These are phyloP conservation scores for Aspergillus sp. DNA, from an alignment of 2,329 filamentous ascomycete species.

Conservation along the genomic window DNA sequence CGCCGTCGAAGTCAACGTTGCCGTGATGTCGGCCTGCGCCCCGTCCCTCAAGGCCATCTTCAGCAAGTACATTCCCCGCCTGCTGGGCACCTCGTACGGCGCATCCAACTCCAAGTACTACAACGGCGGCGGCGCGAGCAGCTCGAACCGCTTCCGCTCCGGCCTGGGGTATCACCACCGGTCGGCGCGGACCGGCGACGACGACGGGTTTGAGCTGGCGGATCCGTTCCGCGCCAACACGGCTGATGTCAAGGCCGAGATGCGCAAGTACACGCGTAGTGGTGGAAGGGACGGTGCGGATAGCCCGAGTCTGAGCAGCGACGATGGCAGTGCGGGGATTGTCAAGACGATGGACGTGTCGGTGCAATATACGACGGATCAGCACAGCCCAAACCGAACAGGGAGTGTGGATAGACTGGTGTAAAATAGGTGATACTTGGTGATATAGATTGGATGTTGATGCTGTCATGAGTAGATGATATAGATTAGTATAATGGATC, in stretches of 20 bases:
- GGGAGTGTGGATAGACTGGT: conserved; percentile 19
- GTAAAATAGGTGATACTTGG: too few species aligned
- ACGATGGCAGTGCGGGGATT: conserved; percentile 14
- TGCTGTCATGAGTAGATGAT: too few species aligned
- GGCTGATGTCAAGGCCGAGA: conserved; percentile 5
- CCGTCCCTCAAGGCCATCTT: conserved; percentile 22
- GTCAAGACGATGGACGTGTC: conserved; percentile 20
- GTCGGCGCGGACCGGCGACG: background rate
- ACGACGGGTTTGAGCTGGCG: conserved; percentile 19
- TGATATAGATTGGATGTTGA: too few species aligned
- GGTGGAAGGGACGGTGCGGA: background rate
- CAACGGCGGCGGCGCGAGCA: conserved; percentile 3
- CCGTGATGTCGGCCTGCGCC: conserved; percentile 28
- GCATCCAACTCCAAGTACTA: conserved; percentile 10
- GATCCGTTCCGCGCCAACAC: conserved; percentile 13
- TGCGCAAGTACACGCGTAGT: conserved; percentile 16
- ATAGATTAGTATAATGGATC: too few species aligned
- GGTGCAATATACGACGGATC: conserved; percentile 14
- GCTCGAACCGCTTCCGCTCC: conserved; percentile 4
- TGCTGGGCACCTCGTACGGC: conserved; percentile 18
- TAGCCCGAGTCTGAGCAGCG: conserved; percentile 15
- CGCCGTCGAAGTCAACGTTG: conserved; percentile 28
- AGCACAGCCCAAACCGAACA: conserved; percentile 4
- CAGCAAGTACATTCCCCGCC: conserved; percentile 15
- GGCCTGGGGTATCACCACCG: conserved; percentile 3